These are phyloP conservation scores for Microbotryomycetes sp. DNA, from an alignment of 1,284 basidiomycete genomes.

Conservation along the genomic window DNA sequence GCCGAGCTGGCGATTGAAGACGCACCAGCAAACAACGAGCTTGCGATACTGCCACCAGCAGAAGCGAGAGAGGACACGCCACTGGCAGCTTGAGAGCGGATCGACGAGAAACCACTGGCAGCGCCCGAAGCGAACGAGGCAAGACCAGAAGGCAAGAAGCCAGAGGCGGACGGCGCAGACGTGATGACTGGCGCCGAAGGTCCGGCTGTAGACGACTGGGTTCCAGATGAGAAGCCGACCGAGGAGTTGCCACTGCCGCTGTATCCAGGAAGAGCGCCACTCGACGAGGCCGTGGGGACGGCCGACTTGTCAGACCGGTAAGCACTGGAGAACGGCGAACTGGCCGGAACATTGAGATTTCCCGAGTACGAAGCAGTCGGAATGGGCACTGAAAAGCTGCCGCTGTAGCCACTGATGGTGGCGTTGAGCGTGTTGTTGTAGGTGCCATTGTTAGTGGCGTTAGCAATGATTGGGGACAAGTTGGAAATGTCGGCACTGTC, in stretches of 20 bases:
- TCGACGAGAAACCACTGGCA: background rate
- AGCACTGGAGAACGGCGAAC: background rate
- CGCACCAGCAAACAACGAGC: background rate
- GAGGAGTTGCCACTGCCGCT: background rate
- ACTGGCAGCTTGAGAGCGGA: background rate
- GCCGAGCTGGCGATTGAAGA: background rate
- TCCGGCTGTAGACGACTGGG: too few species aligned
- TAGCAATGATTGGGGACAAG: background rate
- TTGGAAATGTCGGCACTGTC: background rate
- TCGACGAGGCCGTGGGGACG: background rate
- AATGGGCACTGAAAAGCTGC: background rate
- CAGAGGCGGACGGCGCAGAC: background rate
- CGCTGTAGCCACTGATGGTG: background rate
- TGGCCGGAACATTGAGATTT: background rate
- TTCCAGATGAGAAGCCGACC: background rate
- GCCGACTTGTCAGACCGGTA: background rate
- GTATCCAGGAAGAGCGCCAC: background rate
- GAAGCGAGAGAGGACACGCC: background rate
- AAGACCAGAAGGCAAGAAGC: background rate
- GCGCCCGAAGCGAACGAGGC: background rate
- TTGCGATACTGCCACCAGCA: background rate
- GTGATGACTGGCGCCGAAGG: background rate
- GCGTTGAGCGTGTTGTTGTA: background rate
- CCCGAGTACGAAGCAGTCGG: background rate
- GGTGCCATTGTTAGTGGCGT: background rate